Evolutionary conservation across 2,329 filamentous ascomycete genomes (phyloP).

Genomic region (Endoconidiophora laricicola): DNA sequence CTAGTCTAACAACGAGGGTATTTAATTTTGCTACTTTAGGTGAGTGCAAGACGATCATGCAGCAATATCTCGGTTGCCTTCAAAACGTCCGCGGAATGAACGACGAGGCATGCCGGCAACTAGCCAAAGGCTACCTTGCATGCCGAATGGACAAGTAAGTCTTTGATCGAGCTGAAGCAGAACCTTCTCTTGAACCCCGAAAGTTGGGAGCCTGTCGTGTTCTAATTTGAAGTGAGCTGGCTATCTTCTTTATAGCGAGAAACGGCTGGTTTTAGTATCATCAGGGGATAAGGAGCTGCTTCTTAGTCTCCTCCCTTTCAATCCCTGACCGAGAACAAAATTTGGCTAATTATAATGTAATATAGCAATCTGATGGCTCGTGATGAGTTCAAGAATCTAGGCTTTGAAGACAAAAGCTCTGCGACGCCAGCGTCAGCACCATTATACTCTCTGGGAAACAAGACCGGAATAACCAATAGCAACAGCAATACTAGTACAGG

Average conservation of each 20-base stretch:
- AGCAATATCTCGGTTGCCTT: constrained; percentile 70
- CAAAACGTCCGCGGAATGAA: constrained; percentile 73
- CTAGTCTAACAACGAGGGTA: neutral
- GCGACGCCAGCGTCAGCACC: neutral
- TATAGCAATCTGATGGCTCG: constrained; percentile 82
- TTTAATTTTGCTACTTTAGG: constrained; percentile 29
- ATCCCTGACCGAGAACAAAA: no score
- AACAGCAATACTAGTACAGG: constrained; percentile 17
- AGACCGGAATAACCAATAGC: constrained; percentile 12
- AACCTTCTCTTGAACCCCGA: neutral
- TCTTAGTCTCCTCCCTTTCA: no score
- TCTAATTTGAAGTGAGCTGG: neutral
- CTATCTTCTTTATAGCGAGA: neutral
- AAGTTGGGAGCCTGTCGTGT: neutral
- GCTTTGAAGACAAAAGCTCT: constrained; percentile 33
- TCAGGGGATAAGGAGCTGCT: no score
- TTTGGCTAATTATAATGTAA: no score
- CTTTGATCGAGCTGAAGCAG: neutral
- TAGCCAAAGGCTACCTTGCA: constrained; percentile 76
- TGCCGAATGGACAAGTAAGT: constrained; percentile 89
- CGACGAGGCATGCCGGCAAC: constrained; percentile 63
- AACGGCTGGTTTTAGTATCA: no score
- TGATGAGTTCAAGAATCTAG: constrained; percentile 88
- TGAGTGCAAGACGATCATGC: constrained; percentile 86
- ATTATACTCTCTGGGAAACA: neutral